These are phyloP conservation scores for Plectosphaerella plurivora DNA, from an alignment of 2,329 filamentous ascomycete species.

Conservation along the genomic window DNA sequence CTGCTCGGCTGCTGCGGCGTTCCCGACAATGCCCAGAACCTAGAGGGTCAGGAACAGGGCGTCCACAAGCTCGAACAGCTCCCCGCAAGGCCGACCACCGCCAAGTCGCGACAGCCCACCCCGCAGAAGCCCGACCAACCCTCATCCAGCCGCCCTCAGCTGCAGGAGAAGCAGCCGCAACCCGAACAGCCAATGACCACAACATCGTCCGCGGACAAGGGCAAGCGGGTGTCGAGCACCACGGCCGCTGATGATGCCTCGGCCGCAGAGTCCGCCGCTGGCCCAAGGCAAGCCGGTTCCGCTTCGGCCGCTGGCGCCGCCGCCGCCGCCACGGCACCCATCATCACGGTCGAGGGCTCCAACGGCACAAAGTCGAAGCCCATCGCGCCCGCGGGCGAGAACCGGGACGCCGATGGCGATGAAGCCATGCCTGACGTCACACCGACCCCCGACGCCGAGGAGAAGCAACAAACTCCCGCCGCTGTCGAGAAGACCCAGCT, in stretches of 20 bases:
- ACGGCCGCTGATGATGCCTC: constrained; percentile 41
- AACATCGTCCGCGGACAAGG: constrained; percentile 26
- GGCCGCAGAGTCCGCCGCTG: constrained; percentile 36
- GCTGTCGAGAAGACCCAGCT: constrained; percentile 29
- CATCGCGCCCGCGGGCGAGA: constrained; percentile 7
- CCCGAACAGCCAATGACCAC: constrained; percentile 23
- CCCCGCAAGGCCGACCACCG: constrained; percentile 48
- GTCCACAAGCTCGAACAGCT: constrained; percentile 56
- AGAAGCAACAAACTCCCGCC: constrained; percentile 27
- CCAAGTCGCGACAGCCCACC: constrained; percentile 48
- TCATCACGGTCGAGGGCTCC: constrained; percentile 18
- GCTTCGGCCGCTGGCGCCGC: constrained; percentile 18
- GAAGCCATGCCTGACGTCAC: constrained; percentile 64
- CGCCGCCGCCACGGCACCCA: constrained; percentile 40
- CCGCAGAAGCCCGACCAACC: constrained; percentile 43
- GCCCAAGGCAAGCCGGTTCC: constrained; percentile 29
- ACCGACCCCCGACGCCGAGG: constrained; percentile 38
- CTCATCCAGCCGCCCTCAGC: constrained; percentile 32
- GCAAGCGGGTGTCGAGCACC: constrained; percentile 41
- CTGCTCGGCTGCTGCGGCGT: constrained; percentile 65
- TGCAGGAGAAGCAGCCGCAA: constrained; percentile 45
- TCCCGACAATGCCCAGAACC: constrained; percentile 52
- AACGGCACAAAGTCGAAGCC: constrained; percentile 15
- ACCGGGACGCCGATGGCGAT: constrained; percentile 52
- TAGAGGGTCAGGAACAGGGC: constrained; percentile 48